Conservation (phyloP, 306 rosid species). For the Fagus sylvatica region DNA sequence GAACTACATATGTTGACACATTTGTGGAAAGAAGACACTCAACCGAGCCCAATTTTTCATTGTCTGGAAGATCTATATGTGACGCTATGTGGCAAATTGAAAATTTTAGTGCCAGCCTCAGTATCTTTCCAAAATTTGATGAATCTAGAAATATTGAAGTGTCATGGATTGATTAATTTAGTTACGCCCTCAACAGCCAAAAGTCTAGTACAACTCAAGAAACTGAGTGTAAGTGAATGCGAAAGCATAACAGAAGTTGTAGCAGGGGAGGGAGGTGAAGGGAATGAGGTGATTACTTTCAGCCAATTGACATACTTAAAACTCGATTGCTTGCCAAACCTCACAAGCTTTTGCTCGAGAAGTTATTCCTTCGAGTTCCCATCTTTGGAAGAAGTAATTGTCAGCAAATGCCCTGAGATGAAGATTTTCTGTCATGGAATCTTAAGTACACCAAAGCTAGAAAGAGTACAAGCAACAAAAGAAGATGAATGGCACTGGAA, state of each 20-base stretch:
- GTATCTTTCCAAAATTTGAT: neutral
- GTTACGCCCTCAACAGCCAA: neutral
- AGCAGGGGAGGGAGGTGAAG: neutral
- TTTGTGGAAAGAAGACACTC: no score
- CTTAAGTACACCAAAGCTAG: neutral
- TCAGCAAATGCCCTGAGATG: slow-evolving; percentile 11
- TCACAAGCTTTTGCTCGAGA: neutral
- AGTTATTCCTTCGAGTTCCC: neutral
- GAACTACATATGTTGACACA: no score
- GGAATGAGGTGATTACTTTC: no score
- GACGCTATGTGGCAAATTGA: no score
- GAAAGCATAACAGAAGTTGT: neutral
- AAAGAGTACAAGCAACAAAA: neutral
- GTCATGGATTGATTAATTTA: slow-evolving; percentile 8
- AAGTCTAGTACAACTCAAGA: neutral
- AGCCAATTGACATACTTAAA: neutral
- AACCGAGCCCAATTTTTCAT: no score
- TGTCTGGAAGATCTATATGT: no score
- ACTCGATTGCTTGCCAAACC: neutral
- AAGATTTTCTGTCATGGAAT: neutral
- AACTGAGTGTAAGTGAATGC: neutral
- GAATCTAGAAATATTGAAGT: neutral
- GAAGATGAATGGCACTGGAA: neutral
- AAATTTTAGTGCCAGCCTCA: neutral
- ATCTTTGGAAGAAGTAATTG: neutral